Conservation (phyloP, 768 basidiomycete genomes). For the Boletus subcaerulescens region DNA sequence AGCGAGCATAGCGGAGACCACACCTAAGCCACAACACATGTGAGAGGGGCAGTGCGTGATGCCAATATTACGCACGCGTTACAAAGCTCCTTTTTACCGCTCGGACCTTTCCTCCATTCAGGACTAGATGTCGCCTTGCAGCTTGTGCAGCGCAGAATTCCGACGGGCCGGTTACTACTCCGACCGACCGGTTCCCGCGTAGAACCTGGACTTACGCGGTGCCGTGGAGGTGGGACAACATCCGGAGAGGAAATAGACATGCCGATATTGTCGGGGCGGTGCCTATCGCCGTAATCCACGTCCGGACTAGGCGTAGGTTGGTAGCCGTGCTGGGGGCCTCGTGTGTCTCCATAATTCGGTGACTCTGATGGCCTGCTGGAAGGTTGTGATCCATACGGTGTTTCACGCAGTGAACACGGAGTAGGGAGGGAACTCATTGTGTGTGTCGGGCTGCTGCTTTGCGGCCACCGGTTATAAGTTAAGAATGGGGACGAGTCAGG, state of each 20-base stretch:
- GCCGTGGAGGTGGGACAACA: constrained; percentile 55
- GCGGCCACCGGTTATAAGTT: constrained; percentile 31
- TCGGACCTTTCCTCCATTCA: constrained; percentile 91
- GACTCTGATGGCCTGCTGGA: constrained; percentile 42
- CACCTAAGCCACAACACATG: constrained; percentile 48
- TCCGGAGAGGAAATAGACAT: constrained; percentile 34
- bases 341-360: constrained; percentile 25
- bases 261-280: constrained; percentile 31
- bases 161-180: constrained; percentile 62
- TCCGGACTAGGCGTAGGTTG: constrained; percentile 38
- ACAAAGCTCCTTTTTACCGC: constrained; percentile 87
- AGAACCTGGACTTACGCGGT: constrained; percentile 52
- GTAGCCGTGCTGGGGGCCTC: constrained; percentile 36
- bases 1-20: constrained; percentile 82
- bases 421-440: constrained; percentile 21
- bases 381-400: constrained; percentile 24
- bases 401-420: constrained; percentile 31
- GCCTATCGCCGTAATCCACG: constrained; percentile 36
- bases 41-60: constrained; percentile 16
- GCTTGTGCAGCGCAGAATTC: constrained; percentile 70
- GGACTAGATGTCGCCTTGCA: constrained; percentile 82
- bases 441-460: constrained; percentile 28
- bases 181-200: constrained; percentile 46
- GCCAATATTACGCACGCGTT: constrained; percentile 69
- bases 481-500: constrained; percentile 30